Base-by-base conservation (phyloP, 1,284 basidiomycete genomes). In the Pisolithus thermaeus region DNA sequence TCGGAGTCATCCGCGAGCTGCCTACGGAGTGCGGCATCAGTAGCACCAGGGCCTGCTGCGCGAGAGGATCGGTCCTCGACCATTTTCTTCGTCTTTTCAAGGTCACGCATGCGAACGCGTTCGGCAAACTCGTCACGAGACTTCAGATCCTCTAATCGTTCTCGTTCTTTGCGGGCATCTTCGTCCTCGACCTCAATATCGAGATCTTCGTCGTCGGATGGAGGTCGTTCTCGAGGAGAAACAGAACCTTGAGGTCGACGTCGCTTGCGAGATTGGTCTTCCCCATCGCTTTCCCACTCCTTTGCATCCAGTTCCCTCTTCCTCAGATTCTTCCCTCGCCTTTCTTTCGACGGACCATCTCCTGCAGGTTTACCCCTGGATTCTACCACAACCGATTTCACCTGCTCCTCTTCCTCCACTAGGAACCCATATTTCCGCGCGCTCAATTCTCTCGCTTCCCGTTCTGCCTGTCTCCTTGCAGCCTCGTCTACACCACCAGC, bases 121-220 rank as follows among this genome's bases (percentile, higher is more conserved):
- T 91, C 84, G 0, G 96, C 90, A 61, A 98, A 97, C 35, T 88
- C 94, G 67, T 99, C 96, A 54, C 96, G 78, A 57, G 97, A 96
- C 52, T 80, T 78, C 12, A 91, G 58, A 61, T 99, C 96, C 62
- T 86, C 80, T 49, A 84, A 55, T 25, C 92, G 77, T 62, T 94
- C 88, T 41, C 82, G 75, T 70, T 94, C 93, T 60, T 68, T 78
- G 45, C 85, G 75, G 35, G 72, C 73, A 4, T 84, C 87, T 61
- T 89, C 87, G 57, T 87, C 87, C 65, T 92, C 88, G 16, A 54
- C 50, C 53, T 88, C 84, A 1, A 51, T 53, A 7, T 53, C 35
- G 11, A 62, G 22, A 42, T 65, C 70, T 2, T 70, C 71, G 14
- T 74, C 76, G 14, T 74, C 70, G 18, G 66, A 60, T 23, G 59